Evolutionary conservation across 257 asterid genomes (phyloP), one percentile per base, ranked within the genome.

Genomic region (Nicotiana benthamiana): DNA sequence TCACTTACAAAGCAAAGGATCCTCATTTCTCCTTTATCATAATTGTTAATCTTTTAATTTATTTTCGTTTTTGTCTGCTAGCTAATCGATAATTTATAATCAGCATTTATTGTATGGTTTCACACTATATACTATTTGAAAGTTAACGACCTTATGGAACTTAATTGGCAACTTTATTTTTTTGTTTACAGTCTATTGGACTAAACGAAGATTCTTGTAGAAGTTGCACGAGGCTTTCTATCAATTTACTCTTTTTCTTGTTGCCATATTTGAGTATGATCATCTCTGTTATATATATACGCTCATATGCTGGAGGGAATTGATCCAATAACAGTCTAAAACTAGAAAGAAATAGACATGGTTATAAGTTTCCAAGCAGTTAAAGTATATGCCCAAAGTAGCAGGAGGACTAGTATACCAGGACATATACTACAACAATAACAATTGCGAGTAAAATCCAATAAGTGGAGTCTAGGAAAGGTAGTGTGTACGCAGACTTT

Each of bases 1-100:
- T 70, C 77, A 70, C 59, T 70, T 36, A 22, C 59, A 43, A 22
- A 22, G 77, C 77, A 70, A 70, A 70, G 60, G 22, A 70, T 70
- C 59, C 59, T 22, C 15, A 46, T 70, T 6, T 70, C 32, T 46
- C 59, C 8, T 12, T 70, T 68, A 12, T 46, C 59, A 70, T 46
- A 7, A 43, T 70, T 70, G 36, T 12, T 43, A 40, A 70, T 22
- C 77, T 70, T 70, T 3, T 68, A 18, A 17, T 18, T 67, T 13
- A 30, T 22, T 70, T 12, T 70, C n/a, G 13, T 22, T 43, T 66
- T 43, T 22, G 36, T 22, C 77, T 12, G 15, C 36, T 70, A 43
- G 24, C 77, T 43, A 43, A 70, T 70, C 77, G 43, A 43, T 11
- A 43, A n/a, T 46, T 43, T 2, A 6, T 22, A 43, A 46, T 68